Evolutionary conservation across 2,329 filamentous ascomycete genomes (phyloP), one percentile per base, ranked within the genome.

Genomic region (Pyrenophora graminea): DNA sequence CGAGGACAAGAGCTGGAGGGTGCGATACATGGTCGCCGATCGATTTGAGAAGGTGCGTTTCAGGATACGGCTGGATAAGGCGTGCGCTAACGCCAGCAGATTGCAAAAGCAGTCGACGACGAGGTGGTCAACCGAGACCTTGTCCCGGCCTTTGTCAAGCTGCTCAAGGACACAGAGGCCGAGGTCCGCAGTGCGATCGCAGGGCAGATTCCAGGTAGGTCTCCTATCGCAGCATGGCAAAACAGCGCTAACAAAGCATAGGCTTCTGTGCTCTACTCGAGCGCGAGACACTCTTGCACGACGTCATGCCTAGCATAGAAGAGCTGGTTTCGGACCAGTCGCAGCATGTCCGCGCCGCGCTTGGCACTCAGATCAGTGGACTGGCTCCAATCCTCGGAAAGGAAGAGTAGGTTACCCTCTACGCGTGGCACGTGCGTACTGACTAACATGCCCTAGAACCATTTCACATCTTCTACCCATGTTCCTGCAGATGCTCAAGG

Each of bases 401-500:
- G 78, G 90, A 99, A 76, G 93, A 97, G 89, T 95, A 81, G 68
- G 88, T 77, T 40, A n/a, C 13, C 25, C 17, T 18, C 13, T 17
- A 52, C 60, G 53, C 59, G 58, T 61, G 56, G 58, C 57, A 66
- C 58, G 62, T 62, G 61, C 60, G 18, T 45, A n/a, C 23, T 10
- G 51, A 45, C 55, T 65, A 44, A 70, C 55, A 19, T 34, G 32
- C 32, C 39, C 1, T 61, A 94, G 90, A 76, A 99, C 94, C 25
- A 97, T 96, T 62, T 88, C 94, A 64, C 94, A 99, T 73, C 85
- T 99, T 38, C 84, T 99, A 38, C 94, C 94, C 46, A 99, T 99
- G 93, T 97, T 99, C 77, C 82, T 99, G 46, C 90, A 96, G 74
- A 99, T 99, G 94, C 86, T 99, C 67, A 99, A 97, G 82, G 94